Base-by-base conservation (phyloP, 805 yeast genomes). In the Wickerhamomyces xylosicus region DNA sequence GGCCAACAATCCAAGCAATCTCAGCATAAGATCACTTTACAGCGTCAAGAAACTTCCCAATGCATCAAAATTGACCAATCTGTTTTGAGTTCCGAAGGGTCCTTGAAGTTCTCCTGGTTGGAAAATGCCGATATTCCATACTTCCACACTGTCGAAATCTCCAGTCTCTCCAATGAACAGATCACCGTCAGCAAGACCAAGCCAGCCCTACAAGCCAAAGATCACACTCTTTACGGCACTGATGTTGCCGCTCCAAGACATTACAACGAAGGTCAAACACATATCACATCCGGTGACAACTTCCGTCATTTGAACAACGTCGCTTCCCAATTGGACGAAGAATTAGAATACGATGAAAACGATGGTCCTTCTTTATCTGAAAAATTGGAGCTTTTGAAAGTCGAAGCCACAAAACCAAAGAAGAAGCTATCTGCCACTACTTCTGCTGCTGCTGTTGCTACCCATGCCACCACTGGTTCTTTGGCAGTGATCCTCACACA, bases 401-500 rank as follows among this genome's bases (percentile, higher is more conserved):
- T 48, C 49, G 56, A 50, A 41, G 40, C 47, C 35, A 48, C 49
- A 37, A 35, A 41, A 17, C 50, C 52, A 38, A 48, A 53, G 34
- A 59, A 61, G 43, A 60, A 61, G 34, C 64, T 64, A 42, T 13
- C 16, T 7, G 13, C 69, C 40, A 73, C 77, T 16, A 71, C 77
- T 7, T 74, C 83, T 4, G 95, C 92, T 37, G 76, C 95, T 2
- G 72, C 89, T 44, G 76, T 95, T 2, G 78, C 83, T 1, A 74
- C 90, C n/a, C 67, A 68, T 40, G 74, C 77, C 17, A 71, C 77
- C 8, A 74, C 83, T 5, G 95, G 92, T 37, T 77, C 95, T 2
- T 72, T 89, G 43, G 76, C 95, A 2, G 78, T 83, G 1, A 75
- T 92, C n/a, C 67, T 92, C 34, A 68, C 89, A 13, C 98, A 92